phyloP scores from a whole-genome alignment of 2,329 filamentous ascomycete genomes.

The Xylaria sp. region DNA sequence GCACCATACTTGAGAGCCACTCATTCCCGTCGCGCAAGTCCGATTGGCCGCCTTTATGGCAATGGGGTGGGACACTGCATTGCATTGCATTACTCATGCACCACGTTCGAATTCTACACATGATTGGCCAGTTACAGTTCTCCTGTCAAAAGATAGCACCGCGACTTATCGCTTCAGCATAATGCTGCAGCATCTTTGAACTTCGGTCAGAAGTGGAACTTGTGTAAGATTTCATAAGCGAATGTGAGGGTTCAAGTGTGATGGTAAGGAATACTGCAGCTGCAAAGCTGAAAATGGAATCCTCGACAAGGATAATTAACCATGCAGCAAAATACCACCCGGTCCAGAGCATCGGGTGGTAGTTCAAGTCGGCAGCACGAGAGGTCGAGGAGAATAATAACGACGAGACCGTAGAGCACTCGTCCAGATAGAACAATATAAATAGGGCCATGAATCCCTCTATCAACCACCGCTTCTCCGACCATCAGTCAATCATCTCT shows the following conservation, averaged over 20 bases:
- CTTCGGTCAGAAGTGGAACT: constrained; percentile 2
- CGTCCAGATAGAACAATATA: constrained; percentile 8
- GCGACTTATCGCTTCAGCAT: neutral
- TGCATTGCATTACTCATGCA: constrained; percentile 8
- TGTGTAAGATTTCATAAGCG: neutral
- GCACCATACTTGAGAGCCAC: constrained; percentile 4
- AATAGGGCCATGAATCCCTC: constrained; percentile 9
- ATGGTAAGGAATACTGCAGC: neutral
- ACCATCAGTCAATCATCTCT: neutral
- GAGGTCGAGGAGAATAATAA: neutral
- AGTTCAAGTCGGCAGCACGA: neutral
- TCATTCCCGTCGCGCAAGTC: constrained; percentile 9
- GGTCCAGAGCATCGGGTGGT: neutral
- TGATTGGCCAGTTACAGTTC: neutral
- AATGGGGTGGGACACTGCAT: constrained; percentile 8
- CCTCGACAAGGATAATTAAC: neutral
- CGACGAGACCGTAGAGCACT: neutral
- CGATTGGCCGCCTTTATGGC: constrained; percentile 13
- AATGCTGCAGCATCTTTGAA: neutral
- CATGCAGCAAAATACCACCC: neutral
- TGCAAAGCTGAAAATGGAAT: neutral
- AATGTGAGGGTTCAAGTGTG: neutral
- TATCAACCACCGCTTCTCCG: neutral
- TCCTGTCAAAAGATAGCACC: neutral
- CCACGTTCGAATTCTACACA: neutral